Evolutionary conservation across 2,329 filamentous ascomycete genomes (phyloP).

Genomic region (Phialocephala sp.): DNA sequence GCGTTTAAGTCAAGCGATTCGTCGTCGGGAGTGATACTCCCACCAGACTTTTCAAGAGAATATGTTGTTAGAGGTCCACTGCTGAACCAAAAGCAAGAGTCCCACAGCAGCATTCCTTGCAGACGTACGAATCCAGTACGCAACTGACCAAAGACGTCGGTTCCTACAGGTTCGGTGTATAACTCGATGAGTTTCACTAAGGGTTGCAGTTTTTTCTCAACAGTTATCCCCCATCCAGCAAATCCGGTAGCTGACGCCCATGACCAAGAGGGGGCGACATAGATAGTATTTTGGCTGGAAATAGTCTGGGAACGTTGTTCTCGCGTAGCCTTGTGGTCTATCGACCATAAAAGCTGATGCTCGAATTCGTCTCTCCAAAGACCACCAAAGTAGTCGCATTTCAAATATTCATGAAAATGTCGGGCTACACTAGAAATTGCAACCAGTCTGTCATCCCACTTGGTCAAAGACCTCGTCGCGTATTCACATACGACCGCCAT

Average conservation of each 20-base stretch:
- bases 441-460: not conserved
- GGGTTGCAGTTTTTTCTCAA: not conserved
- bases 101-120: not conserved
- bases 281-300: not conserved
- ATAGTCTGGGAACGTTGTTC: not conserved
- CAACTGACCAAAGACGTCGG: not conserved
- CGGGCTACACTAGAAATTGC: not conserved
- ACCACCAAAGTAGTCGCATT: slow-evolving; percentile 1
- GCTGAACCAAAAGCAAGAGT: not conserved
- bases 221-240: not conserved
- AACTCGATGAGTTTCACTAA: not conserved
- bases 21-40: not conserved
- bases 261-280: not conserved
- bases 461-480: not conserved
- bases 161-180: not conserved
- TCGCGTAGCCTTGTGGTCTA: not conserved
- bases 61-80: not conserved
- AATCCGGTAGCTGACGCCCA: not conserved
- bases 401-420: not conserved
- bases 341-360: not conserved
- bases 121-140: not conserved
- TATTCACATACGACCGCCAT: not conserved
- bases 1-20: not conserved
- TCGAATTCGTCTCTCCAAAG: not conserved
- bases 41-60: not conserved